Evolutionary conservation across 441 rosid genomes (phyloP).

Genomic region (Omphalea diandra): DNA sequence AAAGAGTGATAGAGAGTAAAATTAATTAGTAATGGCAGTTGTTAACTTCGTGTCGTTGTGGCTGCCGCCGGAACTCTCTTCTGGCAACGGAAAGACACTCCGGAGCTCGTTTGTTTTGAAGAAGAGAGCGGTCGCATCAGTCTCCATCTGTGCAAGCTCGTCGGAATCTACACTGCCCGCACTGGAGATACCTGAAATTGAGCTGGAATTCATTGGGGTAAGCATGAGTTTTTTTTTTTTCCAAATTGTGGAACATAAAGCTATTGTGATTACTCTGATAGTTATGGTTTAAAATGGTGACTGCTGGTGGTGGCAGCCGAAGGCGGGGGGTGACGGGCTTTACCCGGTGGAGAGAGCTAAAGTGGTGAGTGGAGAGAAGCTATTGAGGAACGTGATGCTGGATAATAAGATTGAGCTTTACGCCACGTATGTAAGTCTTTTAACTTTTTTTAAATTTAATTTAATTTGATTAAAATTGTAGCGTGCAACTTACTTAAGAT

Average conservation of each 20-base stretch:
- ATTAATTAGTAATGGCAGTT: slow-evolving; percentile 51
- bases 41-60: slow-evolving; percentile 22
- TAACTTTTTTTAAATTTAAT: too few species aligned
- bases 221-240: too few species aligned
- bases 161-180: slow-evolving; percentile 29
- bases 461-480: too few species aligned
- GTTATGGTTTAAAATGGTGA: neutral
- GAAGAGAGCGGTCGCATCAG: slow-evolving; percentile 23
- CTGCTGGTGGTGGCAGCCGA: slow-evolving; percentile 57
- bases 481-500: neutral
- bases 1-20: neutral
- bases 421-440: slow-evolving; percentile 68
- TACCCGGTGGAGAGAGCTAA: slow-evolving; percentile 58
- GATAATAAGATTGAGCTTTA: slow-evolving; percentile 83
- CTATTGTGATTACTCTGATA: too few species aligned
- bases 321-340: slow-evolving; percentile 61
- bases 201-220: slow-evolving; percentile 74
- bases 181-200: slow-evolving; percentile 53
- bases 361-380: slow-evolving; percentile 76
- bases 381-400: slow-evolving; percentile 70
- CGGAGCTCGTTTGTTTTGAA: neutral
- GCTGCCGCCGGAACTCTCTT: slow-evolving; percentile 24
- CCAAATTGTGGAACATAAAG: too few species aligned
- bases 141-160: slow-evolving; percentile 21
- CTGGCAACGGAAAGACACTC: slow-evolving; percentile 3